Conservation (phyloP, 805 yeast genomes). For the Grigorovia transvaalensis region DNA sequence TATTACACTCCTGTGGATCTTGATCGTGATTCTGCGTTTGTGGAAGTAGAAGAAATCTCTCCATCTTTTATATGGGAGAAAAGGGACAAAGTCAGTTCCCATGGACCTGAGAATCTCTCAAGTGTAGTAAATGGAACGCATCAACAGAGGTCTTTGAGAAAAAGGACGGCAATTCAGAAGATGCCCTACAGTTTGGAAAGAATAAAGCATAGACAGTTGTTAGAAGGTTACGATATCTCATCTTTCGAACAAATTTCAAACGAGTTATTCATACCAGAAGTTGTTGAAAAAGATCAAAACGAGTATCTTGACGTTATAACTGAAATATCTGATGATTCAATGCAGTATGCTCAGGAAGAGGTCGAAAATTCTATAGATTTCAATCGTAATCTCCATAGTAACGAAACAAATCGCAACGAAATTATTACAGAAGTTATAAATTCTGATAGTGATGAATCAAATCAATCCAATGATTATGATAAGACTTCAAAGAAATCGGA, state of each 20-base stretch:
- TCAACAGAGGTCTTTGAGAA: conserved; percentile 14
- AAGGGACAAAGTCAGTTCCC: too few relatives aligned
- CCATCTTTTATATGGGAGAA: neutral
- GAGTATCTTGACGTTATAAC: neutral
- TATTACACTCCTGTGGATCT: neutral
- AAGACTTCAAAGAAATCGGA: conserved; percentile 1
- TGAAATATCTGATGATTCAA: neutral
- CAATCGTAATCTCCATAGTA: neutral
- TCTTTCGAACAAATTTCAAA: conserved; percentile 18
- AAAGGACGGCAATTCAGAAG: conserved; percentile 27
- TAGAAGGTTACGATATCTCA: conserved; percentile 24
- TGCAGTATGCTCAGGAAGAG: too few relatives aligned
- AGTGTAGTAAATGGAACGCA: neutral
- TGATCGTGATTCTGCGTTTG: neutral
- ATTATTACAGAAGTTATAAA: too few relatives aligned
- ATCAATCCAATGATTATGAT: neutral
- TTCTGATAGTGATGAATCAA: too few relatives aligned
- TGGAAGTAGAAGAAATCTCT: neutral
- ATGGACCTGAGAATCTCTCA: too few relatives aligned
- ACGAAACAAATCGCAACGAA: too few relatives aligned
- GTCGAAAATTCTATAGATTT: neutral
- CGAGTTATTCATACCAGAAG: conserved; percentile 10
- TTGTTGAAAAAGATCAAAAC: neutral
- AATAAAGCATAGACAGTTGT: conserved; percentile 21
- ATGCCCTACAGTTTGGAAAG: conserved; percentile 29